Base-by-base conservation (phyloP, 202 grass and related monocot genomes). In the Zoysia matrella region DNA sequence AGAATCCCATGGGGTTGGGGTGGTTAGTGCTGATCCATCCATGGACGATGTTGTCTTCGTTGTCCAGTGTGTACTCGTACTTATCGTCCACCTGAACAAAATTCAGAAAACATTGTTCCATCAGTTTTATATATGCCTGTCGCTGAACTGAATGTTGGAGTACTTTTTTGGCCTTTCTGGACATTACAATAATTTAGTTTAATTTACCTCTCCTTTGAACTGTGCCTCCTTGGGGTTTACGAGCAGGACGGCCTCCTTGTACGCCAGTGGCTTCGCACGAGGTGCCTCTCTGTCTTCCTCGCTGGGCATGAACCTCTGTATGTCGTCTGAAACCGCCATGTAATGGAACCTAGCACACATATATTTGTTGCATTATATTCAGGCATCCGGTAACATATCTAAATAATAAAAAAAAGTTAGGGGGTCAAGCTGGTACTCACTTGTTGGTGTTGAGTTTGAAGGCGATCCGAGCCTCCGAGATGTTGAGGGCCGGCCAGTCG, bases 41-140 rank as follows among this genome's bases (percentile, higher is more conserved):
- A 18, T 97, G 94, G 6, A 97, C 95, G 1, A 9, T 2, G 69
- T 90, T 92, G 74, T 94, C 88, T 74, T 88, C 86, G 86, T 90
- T 84, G 46, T 94, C 92, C 43, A 92, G 15, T 9, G 92, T 84
- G 67, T 94, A 94, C 72, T 91, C 57, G 14, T 97, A 94, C 86
- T 97, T 97, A 81, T 97, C 94, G 85, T 97, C 94, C 68, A 97
- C 94, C 88, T 93, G 60, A 41, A 65, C 39, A 65, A 13, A 11
- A 43, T 43, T 41, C 61, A 64, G 2, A 39, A 3, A 63, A 30
- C 51, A 11, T 53, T 9, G 11, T 11, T 53, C 51, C 2, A 11
- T 53, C 51, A 12, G 51, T 56, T 22, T 36, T 36, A 36, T 36
- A 36, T 36, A 36, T 36, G 30, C 30, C 30, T 36, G 30, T 36